These are phyloP conservation scores for Bryoglossum gracile DNA, from an alignment of 495 filamentous ascomycete species.

Conservation along the genomic window DNA sequence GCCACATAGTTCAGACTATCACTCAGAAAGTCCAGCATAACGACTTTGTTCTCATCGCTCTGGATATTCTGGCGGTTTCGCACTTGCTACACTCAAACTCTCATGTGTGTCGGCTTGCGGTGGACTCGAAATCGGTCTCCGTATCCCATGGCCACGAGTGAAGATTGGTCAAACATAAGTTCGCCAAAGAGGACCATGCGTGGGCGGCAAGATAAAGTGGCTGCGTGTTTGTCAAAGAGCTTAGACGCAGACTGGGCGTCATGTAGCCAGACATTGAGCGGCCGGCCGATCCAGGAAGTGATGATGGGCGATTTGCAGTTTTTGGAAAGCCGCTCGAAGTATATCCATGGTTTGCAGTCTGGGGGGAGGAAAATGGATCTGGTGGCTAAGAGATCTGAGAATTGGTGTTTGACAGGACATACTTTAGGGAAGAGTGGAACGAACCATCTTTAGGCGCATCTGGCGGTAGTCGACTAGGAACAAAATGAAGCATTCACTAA, in stretches of 20 bases:
- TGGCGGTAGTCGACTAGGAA: constrained; percentile 1
- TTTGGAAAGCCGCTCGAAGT: constrained; percentile 53
- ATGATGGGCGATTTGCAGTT: constrained; percentile 45
- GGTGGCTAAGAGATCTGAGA: constrained; percentile 40
- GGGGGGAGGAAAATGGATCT: constrained; percentile 49
- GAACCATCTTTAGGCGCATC: constrained; percentile 3
- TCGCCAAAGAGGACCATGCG: constrained; percentile 54
- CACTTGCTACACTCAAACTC: constrained; percentile 55
- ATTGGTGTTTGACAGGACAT: background rate
- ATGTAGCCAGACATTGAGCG: constrained; percentile 60
- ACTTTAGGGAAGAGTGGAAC: background rate
- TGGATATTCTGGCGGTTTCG: constrained; percentile 51
- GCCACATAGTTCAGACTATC: constrained; percentile 47
- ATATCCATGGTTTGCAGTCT: constrained; percentile 54
- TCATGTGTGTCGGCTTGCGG: constrained; percentile 53
- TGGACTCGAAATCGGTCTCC: constrained; percentile 54
- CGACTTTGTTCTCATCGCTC: constrained; percentile 48
- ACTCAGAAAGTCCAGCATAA: constrained; percentile 43
- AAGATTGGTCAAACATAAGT: constrained; percentile 49
- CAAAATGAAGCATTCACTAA: background rate
- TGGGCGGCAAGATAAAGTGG: constrained; percentile 47
- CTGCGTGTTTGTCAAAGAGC: constrained; percentile 48
- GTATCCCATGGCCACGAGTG: constrained; percentile 52
- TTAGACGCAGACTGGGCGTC: constrained; percentile 53
- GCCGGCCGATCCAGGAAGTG: constrained; percentile 56